These are phyloP conservation scores for Zygotorulaspora sp. DNA, from an alignment of 805 yeast genomes.

Conservation along the genomic window DNA sequence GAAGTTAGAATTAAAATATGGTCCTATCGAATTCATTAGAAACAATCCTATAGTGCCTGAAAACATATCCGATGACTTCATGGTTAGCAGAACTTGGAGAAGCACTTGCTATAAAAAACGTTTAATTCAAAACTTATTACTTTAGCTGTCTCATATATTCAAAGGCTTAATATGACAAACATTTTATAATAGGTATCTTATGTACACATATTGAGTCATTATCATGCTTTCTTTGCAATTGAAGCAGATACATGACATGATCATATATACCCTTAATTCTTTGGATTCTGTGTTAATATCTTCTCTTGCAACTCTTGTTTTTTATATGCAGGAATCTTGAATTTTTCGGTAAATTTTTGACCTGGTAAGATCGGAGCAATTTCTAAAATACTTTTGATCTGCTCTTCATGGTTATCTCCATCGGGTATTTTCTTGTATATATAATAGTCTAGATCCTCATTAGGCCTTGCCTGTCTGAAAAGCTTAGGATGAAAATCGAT, in stretches of 20 bases:
- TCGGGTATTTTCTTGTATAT: constrained; percentile 60
- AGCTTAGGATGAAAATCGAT: constrained; percentile 76
- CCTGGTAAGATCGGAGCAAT: constrained; percentile 83
- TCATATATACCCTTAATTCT: neutral
- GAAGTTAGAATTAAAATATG: constrained; percentile 14
- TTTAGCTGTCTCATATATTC: neutral
- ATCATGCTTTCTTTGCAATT: no score
- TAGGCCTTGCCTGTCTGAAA: constrained; percentile 48
- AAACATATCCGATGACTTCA: constrained; percentile 7
- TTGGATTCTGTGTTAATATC: constrained; percentile 10
- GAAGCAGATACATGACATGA: no score
- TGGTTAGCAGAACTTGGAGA: constrained; percentile 4
- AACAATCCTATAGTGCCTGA: constrained; percentile 15
- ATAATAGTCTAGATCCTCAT: constrained; percentile 55
- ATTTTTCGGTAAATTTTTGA: constrained; percentile 59
- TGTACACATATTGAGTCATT: neutral
- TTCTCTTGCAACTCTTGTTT: constrained; percentile 39
- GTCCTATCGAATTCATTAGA: constrained; percentile 6
- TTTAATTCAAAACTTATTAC: constrained; percentile 3
- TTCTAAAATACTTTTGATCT: constrained; percentile 53
- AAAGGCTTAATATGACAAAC: neutral
- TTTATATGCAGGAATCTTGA: constrained; percentile 62
- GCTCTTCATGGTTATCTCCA: constrained; percentile 47
- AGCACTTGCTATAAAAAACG: constrained; percentile 19
- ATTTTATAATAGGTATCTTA: neutral